Conservation (phyloP, 2,329 filamentous ascomycete species). For the Aspergillus puulaauensis region DNA sequence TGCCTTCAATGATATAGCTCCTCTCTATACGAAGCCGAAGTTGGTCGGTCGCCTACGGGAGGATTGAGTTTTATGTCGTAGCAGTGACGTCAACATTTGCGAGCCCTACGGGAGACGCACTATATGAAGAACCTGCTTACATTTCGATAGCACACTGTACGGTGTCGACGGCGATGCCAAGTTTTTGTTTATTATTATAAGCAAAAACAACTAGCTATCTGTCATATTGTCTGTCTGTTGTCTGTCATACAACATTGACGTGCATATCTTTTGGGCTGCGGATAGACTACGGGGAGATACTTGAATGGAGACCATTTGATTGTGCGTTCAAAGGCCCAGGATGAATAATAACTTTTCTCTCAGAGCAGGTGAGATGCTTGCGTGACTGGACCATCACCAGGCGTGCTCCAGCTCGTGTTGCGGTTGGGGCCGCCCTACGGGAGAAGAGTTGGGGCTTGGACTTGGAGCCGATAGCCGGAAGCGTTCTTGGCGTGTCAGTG, state of each 20-base stretch:
- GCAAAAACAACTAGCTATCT: neutral
- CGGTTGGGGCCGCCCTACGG: too few relatives aligned
- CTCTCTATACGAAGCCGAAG: neutral
- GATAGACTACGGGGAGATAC: too few relatives aligned
- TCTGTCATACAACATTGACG: neutral
- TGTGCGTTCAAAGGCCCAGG: neutral
- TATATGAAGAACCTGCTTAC: too few relatives aligned
- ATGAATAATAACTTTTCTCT: too few relatives aligned
- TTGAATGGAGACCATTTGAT: too few relatives aligned
- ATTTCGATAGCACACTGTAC: too few relatives aligned
- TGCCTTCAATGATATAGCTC: too few relatives aligned
- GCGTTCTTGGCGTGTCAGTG: neutral
- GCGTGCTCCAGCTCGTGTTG: neutral
- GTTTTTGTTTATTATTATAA: neutral
- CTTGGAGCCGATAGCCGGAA: neutral
- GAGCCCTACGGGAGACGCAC: too few relatives aligned
- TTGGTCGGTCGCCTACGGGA: neutral
- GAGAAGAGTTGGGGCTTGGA: neutral
- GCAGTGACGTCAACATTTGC: neutral
- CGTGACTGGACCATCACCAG: neutral
- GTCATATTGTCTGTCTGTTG: too few relatives aligned
- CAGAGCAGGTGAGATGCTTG: neutral
- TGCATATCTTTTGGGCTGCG: neutral
- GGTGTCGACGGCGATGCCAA: too few relatives aligned
- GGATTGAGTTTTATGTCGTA: neutral